Evolutionary conservation across 2,329 filamentous ascomycete species (phyloP).

Genomic region (Xylariaceae sp.): DNA sequence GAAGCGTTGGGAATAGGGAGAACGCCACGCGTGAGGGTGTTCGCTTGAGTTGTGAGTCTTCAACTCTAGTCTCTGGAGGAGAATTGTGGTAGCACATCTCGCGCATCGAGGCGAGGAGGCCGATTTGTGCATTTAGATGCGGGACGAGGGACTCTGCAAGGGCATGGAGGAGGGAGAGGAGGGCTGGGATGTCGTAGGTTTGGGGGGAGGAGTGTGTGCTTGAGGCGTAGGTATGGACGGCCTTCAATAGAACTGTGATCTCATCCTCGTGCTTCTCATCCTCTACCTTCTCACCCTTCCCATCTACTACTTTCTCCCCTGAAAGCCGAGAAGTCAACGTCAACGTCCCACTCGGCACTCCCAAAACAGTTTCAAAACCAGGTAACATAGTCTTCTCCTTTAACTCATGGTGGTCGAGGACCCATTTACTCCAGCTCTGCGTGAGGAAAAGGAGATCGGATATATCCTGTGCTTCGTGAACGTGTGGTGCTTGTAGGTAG

Average conservation of each 20-base stretch:
- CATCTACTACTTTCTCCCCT: neutral
- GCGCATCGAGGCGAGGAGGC: constrained; percentile 13
- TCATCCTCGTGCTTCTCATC: no score
- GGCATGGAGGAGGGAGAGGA: constrained; percentile 7
- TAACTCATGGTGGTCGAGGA: constrained; percentile 31
- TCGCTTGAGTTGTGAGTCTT: neutral
- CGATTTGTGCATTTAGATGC: constrained; percentile 15
- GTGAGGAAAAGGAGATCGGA: constrained; percentile 32
- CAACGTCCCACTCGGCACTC: constrained; percentile 21
- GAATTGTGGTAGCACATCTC: constrained; percentile 14
- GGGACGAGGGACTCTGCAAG: constrained; percentile 17
- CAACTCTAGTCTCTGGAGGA: neutral
- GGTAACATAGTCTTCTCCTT: constrained; percentile 33
- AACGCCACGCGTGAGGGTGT: constrained; percentile 1
- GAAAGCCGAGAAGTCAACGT: neutral
- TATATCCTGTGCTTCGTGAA: constrained; percentile 28
- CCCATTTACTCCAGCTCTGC: constrained; percentile 29
- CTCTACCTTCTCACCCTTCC: neutral
- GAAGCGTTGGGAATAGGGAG: constrained; percentile 9
- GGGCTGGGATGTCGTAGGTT: constrained; percentile 2
- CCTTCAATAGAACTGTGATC: constrained; percentile 11
- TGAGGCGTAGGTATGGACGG: constrained; percentile 16
- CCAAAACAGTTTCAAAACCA: constrained; percentile 25
- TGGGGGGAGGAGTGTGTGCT: constrained; percentile 10
- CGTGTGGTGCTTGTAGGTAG: constrained; percentile 33